Conservation (phyloP, 345 rosid genomes). For the Bruguiera sexangula region DNA sequence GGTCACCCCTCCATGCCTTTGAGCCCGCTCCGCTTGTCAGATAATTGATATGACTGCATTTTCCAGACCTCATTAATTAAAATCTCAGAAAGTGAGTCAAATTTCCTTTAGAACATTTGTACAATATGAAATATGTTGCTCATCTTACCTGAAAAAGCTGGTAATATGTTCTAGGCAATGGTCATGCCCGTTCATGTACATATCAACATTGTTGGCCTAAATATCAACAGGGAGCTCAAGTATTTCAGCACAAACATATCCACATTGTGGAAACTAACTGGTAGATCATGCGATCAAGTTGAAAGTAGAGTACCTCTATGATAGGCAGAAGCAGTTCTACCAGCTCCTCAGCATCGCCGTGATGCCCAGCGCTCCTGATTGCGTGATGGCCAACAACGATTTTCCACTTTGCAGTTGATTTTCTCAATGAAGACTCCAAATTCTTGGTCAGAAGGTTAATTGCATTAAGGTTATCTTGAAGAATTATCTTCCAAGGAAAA, state of each 20-base stretch:
- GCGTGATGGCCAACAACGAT: slow-evolving; percentile 54
- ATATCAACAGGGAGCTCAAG: background rate
- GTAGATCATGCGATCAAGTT: no score
- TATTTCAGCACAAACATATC: no score
- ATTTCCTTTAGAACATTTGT: background rate
- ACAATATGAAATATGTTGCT: background rate
- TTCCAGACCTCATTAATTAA: no score
- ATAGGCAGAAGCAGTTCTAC: slow-evolving; percentile 37
- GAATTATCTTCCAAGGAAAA: background rate
- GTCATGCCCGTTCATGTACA: slow-evolving; percentile 53
- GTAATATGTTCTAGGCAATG: slow-evolving; percentile 45
- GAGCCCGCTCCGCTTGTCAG: slow-evolving; percentile 86
- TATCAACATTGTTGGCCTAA: slow-evolving; percentile 46
- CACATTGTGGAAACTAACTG: no score
- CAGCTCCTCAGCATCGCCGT: slow-evolving; percentile 43
- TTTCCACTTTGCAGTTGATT: slow-evolving; percentile 47
- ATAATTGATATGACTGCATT: slow-evolving; percentile 49
- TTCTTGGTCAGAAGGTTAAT: slow-evolving; percentile 20
- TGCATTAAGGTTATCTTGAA: background rate
- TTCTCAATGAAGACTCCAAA: slow-evolving; percentile 33
- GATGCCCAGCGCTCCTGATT: slow-evolving; percentile 47
- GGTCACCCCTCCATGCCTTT: slow-evolving; percentile 76
- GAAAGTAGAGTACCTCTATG: slow-evolving; percentile 30
- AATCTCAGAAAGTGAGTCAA: no score
- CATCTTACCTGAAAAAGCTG: slow-evolving; percentile 33